Evolutionary conservation across 2,329 filamentous ascomycete species (phyloP), one percentile per base, ranked within the genome.

Genomic region (Colletotrichum costaricense): DNA sequence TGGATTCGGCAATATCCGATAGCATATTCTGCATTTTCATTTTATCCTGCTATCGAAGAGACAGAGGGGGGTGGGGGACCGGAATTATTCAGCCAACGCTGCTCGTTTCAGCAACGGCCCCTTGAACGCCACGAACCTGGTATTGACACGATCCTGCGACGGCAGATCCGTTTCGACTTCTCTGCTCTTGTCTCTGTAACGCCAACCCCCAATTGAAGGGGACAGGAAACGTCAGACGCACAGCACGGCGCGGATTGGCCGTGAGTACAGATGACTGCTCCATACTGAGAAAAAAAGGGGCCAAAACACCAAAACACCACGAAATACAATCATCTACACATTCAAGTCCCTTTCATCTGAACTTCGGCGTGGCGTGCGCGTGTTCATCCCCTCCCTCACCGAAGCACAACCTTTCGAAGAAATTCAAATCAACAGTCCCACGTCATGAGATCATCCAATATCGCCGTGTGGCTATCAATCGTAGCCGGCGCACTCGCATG

Each of bases 121-220:
- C 60, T 63, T 46, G 42, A 63, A 63, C 46, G 46, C 46, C 42
- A 52, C 28, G 46, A 22, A 49, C 42, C 12, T n/a, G n/a, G 28
- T 12, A 7, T 69, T 72, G 69, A 72, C 59, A 73, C 67, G 60
- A 70, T 62, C 67, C 67, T 73, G 70, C 70, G 67, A 70, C 70
- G 30, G 60, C 70, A 73, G 26, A 73, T 70, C 55, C 22, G 70
- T 73, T 73, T 73, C 67, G 70, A 70, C 42, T 49, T 2, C 2
- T 49, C 2, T 8, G 54, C 63, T 24, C 38, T 33, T 33, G 28
- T 19, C 16, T 38, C n/a, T 54, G 28, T 28, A 63, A 11, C 4
- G 55, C n/a, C 30, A 46, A n/a, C n/a, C 62, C 30, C 26, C 24
- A 22, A n/a, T 5, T n/a, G 42, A 22, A 49, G 42, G 24, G 22